Base-by-base conservation (phyloP, 768 basidiomycete species). In the Tubosaeta brunneosetosa region DNA sequence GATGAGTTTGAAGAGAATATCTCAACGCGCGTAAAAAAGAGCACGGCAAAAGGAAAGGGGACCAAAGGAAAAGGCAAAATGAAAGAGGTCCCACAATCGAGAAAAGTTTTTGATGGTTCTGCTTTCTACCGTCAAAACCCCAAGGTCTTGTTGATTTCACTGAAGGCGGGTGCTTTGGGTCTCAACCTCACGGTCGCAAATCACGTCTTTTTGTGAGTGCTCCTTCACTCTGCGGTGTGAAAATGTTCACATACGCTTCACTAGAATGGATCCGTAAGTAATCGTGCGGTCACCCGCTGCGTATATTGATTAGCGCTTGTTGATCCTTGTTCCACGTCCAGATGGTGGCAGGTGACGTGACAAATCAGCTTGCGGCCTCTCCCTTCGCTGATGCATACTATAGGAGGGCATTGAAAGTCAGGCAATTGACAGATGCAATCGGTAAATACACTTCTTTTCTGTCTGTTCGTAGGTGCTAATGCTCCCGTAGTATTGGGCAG, bases 121-220 rank as follows among this genome's bases (percentile, higher is more conserved):
- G 50, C 60, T 33, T 65, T 62, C 45, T 32, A 56, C 22, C 70
- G 68, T 11, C 67, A 63, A 27, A 89, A 85, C 62, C 88, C 92
- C 4, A 79, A 76, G 54, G 85, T 94, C 32, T 85, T 94, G 87
- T 73, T 94, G 48, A 85, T 94, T 50, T 93, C 91, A 6, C 73
- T 94, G 60, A 94, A 92, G 71, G 84, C 82, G 43, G 92, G 92
- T 17, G 91, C 92, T 5, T 76, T 94, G 31, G 92, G 92, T 8
- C 70, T 94, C 50, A 94, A 94, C 67, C 69, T 94, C 57, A 94
- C 91, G 22, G 91, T 87, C 17, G 92, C 91, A 2, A 92, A 92
- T 60, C 89, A 93, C 66, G 88, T 90, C 9, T 88, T 84, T 61
- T 69, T 91, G 87, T 88, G 61, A 72, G 84, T 73, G 41, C 13